phyloP scores from a whole-genome alignment of 345 rosid genomes.

The Atalantia buxifolia region DNA sequence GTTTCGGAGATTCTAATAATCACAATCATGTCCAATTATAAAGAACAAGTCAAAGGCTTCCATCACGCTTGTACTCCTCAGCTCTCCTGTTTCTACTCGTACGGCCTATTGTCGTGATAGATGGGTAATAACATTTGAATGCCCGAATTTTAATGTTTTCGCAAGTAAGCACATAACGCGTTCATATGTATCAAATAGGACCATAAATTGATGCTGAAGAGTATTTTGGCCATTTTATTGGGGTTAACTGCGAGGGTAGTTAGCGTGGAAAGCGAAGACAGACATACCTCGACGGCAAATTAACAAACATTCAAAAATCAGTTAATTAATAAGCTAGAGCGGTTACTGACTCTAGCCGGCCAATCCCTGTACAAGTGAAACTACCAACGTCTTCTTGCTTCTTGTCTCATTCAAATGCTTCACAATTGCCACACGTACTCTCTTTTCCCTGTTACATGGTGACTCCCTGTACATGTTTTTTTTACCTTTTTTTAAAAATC shows the following conservation, averaged over 20 bases:
- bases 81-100: too few species aligned
- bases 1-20: too few species aligned
- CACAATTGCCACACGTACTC: background rate
- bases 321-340: background rate
- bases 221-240: too few species aligned
- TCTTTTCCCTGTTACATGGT: too few species aligned
- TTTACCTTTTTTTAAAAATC: too few species aligned
- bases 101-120: too few species aligned
- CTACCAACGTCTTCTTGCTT: background rate
- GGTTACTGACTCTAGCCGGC: conserved; percentile 1
- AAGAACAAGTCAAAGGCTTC: background rate
- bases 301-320: background rate
- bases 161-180: background rate
- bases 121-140: background rate
- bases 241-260: too few species aligned
- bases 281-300: background rate
- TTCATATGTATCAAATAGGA: background rate
- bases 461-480: too few species aligned
- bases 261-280: background rate
- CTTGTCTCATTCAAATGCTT: background rate
- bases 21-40: too few species aligned
- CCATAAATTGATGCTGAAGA: background rate
- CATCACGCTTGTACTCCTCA: background rate
- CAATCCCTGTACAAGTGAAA: background rate
- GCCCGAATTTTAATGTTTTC: background rate